A percentile compares a stretch with the other conserved stretches of the same genome.
These are phyloP conservation scores for Penicillium decumbens DNA, from an alignment of 2,329 filamentous ascomycete genomes.

Conservation along the genomic window DNA sequence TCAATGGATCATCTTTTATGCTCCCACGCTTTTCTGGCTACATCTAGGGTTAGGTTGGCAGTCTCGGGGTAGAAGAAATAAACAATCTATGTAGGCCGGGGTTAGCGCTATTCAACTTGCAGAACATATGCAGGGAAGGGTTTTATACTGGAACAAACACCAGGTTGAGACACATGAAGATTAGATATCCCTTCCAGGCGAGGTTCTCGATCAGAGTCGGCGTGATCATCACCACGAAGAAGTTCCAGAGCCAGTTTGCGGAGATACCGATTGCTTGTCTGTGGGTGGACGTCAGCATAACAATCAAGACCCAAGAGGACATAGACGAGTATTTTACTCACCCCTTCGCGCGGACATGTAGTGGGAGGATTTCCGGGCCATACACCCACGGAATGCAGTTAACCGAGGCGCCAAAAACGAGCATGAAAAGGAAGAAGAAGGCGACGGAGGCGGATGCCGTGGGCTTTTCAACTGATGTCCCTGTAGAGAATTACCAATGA, in stretches of 20 bases:
- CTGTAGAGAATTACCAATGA: neutral
- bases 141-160: slow-evolving; percentile 33
- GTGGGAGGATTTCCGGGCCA: slow-evolving; percentile 49
- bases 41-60: slow-evolving; percentile 40
- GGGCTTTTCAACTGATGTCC: slow-evolving; percentile 32
- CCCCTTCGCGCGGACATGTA: slow-evolving; percentile 49
- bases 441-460: slow-evolving; percentile 47
- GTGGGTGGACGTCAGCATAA: neutral
- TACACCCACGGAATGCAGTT: slow-evolving; percentile 52
- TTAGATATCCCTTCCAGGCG: slow-evolving; percentile 35
- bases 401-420: slow-evolving; percentile 43
- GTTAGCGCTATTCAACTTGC: neutral
- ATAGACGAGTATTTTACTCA: slow-evolving; percentile 21
- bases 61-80: slow-evolving; percentile 49
- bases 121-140: neutral
- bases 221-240: slow-evolving; percentile 41
- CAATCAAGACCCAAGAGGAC: neutral
- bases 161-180: slow-evolving; percentile 37
- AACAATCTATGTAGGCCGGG: slow-evolving; percentile 26
- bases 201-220: slow-evolving; percentile 32
- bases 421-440: slow-evolving; percentile 48
- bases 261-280: slow-evolving; percentile 46
- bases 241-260: slow-evolving; percentile 50
- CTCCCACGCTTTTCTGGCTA: too few relatives aligned
- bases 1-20: too few relatives aligned